Evolutionary conservation across 768 basidiomycete genomes (phyloP), one percentile per base, ranked within the genome.

Genomic region (Myochromella boudieri): DNA sequence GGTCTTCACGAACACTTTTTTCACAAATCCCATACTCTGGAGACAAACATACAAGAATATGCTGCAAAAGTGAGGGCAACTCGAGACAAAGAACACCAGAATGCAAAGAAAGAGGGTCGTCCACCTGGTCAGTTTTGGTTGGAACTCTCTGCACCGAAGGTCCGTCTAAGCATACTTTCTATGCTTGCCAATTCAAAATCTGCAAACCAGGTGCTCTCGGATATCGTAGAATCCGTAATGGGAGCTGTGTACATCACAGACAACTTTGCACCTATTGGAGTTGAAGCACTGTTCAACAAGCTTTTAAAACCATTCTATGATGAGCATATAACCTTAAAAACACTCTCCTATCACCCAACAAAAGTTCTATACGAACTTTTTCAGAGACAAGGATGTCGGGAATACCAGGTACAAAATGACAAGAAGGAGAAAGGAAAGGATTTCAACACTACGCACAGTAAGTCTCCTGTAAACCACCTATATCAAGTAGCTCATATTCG

Each of bases 181-280:
- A 18, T 34, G 18, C 26, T 36, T 46, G 38, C 17, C 20, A 28
- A 52, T 15, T 28, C 21, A 48, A n/a, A 17, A 3, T 54, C 28
- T 24, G 14, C 2, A 22, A 3, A 48, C 15, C 59, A 92, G 91
- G 77, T 74, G 7, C 71, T 93, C 15, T 87, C 87, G 6, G 89
- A 92, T 62, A 73, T 91, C 21, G 75, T 93, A 17, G 91, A 94
- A 64, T 84, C 90, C 2, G 71, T 88, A 31, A 70, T 90, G 27
- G 91, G 89, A 7, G 91, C 88, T 8, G 67, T 91, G 40, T 89
- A 84, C 65, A 77, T 93, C 52, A 87, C 83, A 17, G 89, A 91
- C 60, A 71, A 77, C 44, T 88, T 84, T 64, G 76, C 79, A 14
- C 75, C 76, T 20, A 65, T 68, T 42, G 86, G 87, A 3, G 75